A percentile compares a stretch with the other conserved stretches of the same genome.
These are phyloP conservation scores for Kitagawia praeruptora DNA, from an alignment of 129 eudicot genomes.

Conservation along the genomic window DNA sequence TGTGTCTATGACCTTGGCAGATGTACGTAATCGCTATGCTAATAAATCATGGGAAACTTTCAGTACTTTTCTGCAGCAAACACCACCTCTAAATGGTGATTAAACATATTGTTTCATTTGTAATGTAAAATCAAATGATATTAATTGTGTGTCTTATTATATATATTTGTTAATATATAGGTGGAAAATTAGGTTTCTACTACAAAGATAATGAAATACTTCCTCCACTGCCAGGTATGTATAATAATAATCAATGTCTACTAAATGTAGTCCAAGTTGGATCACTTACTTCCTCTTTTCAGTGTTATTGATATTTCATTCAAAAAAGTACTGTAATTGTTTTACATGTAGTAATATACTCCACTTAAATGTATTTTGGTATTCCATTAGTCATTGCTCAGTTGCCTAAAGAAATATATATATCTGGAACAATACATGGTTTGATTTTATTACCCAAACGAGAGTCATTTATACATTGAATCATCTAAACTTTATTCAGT, in stretches of 20 bases:
- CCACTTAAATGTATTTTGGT: background rate
- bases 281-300: background rate
- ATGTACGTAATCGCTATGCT: constrained; percentile 72
- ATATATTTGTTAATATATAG: constrained; percentile 21
- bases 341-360: constrained; percentile 24
- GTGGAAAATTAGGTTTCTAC: constrained; percentile 83
- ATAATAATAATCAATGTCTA: constrained; percentile 5
- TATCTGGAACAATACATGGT: background rate
- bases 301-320: constrained; percentile 26
- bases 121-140: background rate
- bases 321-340: background rate
- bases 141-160: constrained; percentile 8
- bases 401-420: background rate
- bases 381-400: background rate
- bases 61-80: constrained; percentile 51
- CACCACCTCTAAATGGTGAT: constrained; percentile 79
- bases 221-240: constrained; percentile 88
- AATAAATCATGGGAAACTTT: constrained; percentile 85
- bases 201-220: constrained; percentile 92
- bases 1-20: constrained; percentile 29
- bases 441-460: background rate
- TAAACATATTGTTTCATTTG: constrained; percentile 1
- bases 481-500: constrained; percentile 28
- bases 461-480: background rate
- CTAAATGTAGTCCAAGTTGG: background rate